phyloP scores from a whole-genome alignment of 106 monocot genomes.

The Dendrobium chrysotoxum region DNA sequence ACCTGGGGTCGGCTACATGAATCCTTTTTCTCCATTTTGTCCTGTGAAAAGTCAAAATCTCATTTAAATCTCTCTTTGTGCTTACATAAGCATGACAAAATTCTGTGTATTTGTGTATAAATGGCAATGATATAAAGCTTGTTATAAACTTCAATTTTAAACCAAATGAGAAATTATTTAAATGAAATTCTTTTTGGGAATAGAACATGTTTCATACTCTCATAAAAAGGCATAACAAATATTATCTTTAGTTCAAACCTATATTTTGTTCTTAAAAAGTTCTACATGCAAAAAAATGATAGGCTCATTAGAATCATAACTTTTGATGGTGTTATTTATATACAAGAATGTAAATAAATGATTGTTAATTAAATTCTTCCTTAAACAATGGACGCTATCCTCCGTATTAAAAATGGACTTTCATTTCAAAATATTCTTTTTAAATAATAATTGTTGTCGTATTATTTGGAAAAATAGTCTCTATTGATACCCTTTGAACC shows the following conservation, averaged over 20 bases:
- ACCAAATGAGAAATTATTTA: no score
- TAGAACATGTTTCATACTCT: neutral
- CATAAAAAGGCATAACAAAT: neutral
- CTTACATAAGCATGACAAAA: neutral
- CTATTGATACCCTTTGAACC: neutral
- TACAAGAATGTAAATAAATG: neutral
- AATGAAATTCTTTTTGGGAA: neutral
- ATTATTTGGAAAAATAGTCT: no score
- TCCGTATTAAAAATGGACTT: neutral
- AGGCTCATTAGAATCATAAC: neutral
- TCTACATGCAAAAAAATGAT: neutral
- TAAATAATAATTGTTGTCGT: no score
- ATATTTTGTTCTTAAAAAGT: neutral
- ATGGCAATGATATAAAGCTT: no score
- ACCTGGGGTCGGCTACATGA: no score
- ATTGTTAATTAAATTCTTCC: neutral
- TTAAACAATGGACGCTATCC: neutral
- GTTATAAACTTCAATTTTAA: no score
- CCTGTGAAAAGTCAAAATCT: no score
- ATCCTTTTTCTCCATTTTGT: no score
- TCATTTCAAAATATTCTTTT: no score
- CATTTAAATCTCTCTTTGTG: neutral
- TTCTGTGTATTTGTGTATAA: neutral
- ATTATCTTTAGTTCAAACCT: neutral
- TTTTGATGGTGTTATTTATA: neutral